Evolutionary conservation across 2,329 filamentous ascomycete genomes (phyloP).

Genomic region (Xylariaceae sp.): DNA sequence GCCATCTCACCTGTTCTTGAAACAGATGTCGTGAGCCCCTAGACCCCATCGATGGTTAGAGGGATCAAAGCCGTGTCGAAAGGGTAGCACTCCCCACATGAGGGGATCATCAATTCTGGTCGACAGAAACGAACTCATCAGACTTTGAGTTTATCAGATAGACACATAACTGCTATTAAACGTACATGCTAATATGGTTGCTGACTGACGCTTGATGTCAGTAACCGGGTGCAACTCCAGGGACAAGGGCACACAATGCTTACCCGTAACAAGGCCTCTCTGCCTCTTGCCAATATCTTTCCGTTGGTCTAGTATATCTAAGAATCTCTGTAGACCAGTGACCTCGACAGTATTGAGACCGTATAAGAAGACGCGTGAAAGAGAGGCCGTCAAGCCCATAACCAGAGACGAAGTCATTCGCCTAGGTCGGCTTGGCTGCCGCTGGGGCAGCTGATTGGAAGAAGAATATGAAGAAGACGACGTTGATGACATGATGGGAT

Average conservation of each 20-base stretch:
- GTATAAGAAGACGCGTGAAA: constrained; percentile 78
- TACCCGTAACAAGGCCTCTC: constrained; percentile 84
- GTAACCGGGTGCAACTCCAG: neutral
- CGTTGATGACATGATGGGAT: constrained; percentile 27
- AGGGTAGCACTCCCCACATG: constrained; percentile 88
- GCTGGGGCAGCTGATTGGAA: constrained; percentile 32
- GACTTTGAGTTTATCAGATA: constrained; percentile 29
- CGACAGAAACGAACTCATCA: constrained; percentile 26
- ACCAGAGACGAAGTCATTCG: constrained; percentile 74
- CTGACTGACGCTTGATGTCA: constrained; percentile 63
- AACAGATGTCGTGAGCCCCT: constrained; percentile 95
- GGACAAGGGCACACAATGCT: constrained; percentile 13
- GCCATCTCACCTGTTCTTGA: constrained; percentile 74
- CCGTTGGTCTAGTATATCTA: constrained; percentile 77
- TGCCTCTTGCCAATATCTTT: constrained; percentile 69
- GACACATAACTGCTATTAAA: constrained; percentile 43
- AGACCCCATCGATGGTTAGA: constrained; percentile 86
- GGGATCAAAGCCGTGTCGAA: constrained; percentile 73
- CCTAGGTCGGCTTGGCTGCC: constrained; percentile 70
- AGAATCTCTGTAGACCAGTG: constrained; percentile 76
- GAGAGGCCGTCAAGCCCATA: constrained; percentile 74
- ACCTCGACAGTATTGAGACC: constrained; percentile 78
- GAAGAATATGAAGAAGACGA: constrained; percentile 12
- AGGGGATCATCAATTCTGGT: constrained; percentile 89
- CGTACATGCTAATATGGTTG: constrained; percentile 89